These are phyloP conservation scores for Gossypium gossypioides DNA, from an alignment of 441 rosid species.

Conservation along the genomic window DNA sequence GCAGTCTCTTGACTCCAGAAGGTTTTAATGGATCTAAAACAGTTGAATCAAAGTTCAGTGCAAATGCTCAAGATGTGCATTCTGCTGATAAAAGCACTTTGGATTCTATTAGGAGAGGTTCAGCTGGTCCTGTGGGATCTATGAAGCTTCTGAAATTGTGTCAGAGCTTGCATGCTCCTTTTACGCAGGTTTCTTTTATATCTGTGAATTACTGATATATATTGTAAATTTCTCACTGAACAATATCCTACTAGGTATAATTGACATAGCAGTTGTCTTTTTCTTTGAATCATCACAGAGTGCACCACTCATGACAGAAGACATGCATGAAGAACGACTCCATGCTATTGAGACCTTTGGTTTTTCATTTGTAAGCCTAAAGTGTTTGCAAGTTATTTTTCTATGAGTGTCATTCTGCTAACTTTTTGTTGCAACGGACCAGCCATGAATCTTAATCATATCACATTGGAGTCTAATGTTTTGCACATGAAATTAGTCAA, in stretches of 20 bases:
- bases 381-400: conserved; percentile 14
- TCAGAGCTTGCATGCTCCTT: conserved; percentile 86
- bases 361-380: conserved; percentile 70
- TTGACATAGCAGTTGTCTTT: neutral
- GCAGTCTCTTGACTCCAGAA: conserved; percentile 37
- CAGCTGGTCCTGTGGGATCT: conserved; percentile 74
- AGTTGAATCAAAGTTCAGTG: conserved; percentile 17
- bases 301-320: conserved; percentile 95
- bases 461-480: neutral
- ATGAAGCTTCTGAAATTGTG: conserved; percentile 78
- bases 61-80: conserved; percentile 25
- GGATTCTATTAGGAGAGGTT: conserved; percentile 57
- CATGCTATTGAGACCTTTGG: conserved; percentile 81
- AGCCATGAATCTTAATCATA: neutral
- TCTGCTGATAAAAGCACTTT: conserved; percentile 32
- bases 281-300: conserved; percentile 39
- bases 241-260: conserved; percentile 2
- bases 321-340: conserved; percentile 98
- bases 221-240: neutral
- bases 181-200: conserved; percentile 58
- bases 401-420: neutral
- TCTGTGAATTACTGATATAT: conserved; percentile 13
- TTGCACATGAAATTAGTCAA: conserved; percentile 11
- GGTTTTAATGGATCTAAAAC: conserved; percentile 28
- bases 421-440: neutral